A percentile compares a stretch with the other conserved stretches of the same genome.
These are phyloP conservation scores for Chlorella variabilis DNA, from an alignment of 163 green algal genomes.

Conservation along the genomic window DNA sequence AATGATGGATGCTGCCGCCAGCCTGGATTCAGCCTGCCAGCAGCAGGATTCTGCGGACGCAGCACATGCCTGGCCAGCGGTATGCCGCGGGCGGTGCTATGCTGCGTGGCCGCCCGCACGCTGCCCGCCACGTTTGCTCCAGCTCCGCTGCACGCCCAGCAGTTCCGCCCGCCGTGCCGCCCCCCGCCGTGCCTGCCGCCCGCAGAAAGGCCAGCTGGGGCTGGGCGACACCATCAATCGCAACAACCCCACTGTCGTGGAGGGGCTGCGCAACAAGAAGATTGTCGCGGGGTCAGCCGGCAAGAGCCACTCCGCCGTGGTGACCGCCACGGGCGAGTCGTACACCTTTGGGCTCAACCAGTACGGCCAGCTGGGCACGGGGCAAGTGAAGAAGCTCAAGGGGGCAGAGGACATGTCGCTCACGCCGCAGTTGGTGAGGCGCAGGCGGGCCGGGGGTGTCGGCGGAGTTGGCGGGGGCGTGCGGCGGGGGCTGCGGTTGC, in stretches of 20 bases:
- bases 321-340: slow-evolving; percentile 72
- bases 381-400: slow-evolving; percentile 46
- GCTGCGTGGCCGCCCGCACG: too few species aligned
- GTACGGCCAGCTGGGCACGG: slow-evolving; percentile 46
- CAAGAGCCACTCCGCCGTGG: slow-evolving; percentile 75
- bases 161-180: too few species aligned
- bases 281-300: slow-evolving; percentile 56
- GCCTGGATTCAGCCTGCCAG: not conserved
- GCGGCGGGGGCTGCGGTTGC: too few species aligned
- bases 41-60: too few species aligned
- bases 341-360: slow-evolving; percentile 83
- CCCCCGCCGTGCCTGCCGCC: not conserved
- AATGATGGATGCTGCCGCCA: not conserved
- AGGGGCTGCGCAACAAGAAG: slow-evolving; percentile 66
- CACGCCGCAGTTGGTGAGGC: slow-evolving; percentile 22
- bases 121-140: too few species aligned
- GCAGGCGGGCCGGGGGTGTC: too few species aligned
- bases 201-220: slow-evolving; percentile 90
- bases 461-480: too few species aligned
- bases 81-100: not conserved
- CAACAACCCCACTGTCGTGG: slow-evolving; percentile 79
- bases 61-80: too few species aligned
- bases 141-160: too few species aligned
- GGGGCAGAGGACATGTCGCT: slow-evolving; percentile 33
- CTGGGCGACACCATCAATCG: slow-evolving; percentile 81